Evolutionary conservation across 2,329 filamentous ascomycete species (phyloP).

Genomic region (Cercospora sojina): DNA sequence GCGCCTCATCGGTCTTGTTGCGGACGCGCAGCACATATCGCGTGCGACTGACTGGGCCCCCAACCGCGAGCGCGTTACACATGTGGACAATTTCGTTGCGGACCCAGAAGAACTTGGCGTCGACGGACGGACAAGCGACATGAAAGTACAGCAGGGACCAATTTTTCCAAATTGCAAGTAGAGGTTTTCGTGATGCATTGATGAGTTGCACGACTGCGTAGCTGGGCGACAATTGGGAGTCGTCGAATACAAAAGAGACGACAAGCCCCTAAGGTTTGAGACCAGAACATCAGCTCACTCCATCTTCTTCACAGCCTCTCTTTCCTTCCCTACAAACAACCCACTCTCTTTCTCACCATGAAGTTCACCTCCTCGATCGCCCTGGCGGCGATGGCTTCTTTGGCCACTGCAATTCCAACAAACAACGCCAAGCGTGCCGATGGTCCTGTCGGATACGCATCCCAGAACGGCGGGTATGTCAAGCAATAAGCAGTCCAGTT

Average conservation of each 20-base stretch:
- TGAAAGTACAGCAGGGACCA: neutral
- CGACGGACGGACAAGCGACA: slow-evolving; percentile 3
- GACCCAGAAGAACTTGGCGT: neutral
- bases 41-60: neutral
- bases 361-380: slow-evolving; percentile 23
- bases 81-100: neutral
- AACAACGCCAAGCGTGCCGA: slow-evolving; percentile 14
- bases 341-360: slow-evolving; percentile 21
- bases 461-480: slow-evolving; percentile 31
- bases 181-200: neutral
- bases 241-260: neutral
- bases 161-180: neutral
- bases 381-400: slow-evolving; percentile 31
- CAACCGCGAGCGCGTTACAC: neutral
- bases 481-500: neutral
- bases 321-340: neutral
- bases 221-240: neutral
- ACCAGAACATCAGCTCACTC: neutral
- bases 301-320: neutral
- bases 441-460: slow-evolving; percentile 31
- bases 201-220: neutral
- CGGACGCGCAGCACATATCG: neutral
- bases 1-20: slow-evolving; percentile 1
- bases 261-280: neutral
- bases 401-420: slow-evolving; percentile 26